Evolutionary conservation across 2,329 filamentous ascomycete species (phyloP).

Genomic region (Paracoccidioides brasiliensis): DNA sequence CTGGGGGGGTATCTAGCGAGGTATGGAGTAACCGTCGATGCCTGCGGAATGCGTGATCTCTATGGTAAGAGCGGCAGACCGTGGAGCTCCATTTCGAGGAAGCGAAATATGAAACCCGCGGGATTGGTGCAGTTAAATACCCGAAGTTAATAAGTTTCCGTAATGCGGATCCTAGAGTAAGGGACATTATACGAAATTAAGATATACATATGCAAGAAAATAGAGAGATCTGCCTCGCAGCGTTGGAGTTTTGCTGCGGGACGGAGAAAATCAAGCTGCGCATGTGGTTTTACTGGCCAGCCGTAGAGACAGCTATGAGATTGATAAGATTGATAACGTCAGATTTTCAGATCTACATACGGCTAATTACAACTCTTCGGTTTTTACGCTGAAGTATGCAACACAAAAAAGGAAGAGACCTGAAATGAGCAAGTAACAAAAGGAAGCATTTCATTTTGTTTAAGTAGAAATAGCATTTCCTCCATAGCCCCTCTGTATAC

Average conservation of each 20-base stretch:
- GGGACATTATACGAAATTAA: constrained; percentile 1
- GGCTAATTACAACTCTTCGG: too few relatives aligned
- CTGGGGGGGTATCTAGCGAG: background rate
- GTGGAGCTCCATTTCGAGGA: background rate
- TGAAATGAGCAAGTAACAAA: background rate
- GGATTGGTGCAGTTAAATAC: background rate
- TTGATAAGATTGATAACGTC: too few relatives aligned
- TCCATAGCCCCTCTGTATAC: background rate
- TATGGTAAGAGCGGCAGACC: background rate
- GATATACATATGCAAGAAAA: background rate
- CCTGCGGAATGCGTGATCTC: background rate
- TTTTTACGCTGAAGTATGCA: background rate
- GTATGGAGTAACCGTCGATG: background rate
- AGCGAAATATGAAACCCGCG: background rate
- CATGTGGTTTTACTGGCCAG: background rate
- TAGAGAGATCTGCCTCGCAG: background rate
- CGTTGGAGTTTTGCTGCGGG: background rate
- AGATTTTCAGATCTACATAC: background rate
- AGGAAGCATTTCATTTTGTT: background rate
- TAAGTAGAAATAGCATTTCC: background rate
- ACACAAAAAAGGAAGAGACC: background rate
- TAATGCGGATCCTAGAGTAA: background rate
- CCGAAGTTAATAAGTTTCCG: background rate
- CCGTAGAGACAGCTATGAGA: background rate
- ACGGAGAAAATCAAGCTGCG: background rate